phyloP scores from a whole-genome alignment of 805 yeast species.

The Kazachstania bromeliacearum region DNA sequence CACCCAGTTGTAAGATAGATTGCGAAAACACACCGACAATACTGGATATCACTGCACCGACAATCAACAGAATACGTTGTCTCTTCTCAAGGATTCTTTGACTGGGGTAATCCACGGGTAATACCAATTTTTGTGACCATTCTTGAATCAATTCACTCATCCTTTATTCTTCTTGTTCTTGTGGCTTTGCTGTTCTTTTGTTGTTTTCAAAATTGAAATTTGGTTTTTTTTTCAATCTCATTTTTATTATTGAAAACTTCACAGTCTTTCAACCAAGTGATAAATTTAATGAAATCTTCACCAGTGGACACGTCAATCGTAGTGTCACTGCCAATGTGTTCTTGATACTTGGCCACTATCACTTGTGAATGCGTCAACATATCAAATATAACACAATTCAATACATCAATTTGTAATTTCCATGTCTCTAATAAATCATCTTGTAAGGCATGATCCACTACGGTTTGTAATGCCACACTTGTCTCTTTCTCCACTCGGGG shows the following conservation, averaged over 20 bases:
- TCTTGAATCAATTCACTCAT: constrained; percentile 30
- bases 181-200: constrained; percentile 17
- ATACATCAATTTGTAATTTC: constrained; percentile 18
- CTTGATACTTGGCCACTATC: constrained; percentile 9
- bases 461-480: constrained; percentile 9
- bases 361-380: constrained; percentile 8
- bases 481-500: neutral
- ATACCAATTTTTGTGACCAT: constrained; percentile 18
- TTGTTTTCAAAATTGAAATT: neutral
- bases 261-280: constrained; percentile 19
- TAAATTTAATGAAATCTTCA: constrained; percentile 10
- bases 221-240: neutral
- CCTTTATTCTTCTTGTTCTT: constrained; percentile 2
- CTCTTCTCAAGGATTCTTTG: constrained; percentile 18
- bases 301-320: constrained; percentile 9
- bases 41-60: constrained; percentile 32
- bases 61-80: constrained; percentile 11
- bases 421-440: constrained; percentile 17
- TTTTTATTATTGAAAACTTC: constrained; percentile 4
- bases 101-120: constrained; percentile 29
- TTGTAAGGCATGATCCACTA: constrained; percentile 7
- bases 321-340: constrained; percentile 5
- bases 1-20: constrained; percentile 34
- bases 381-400: constrained; percentile 16
- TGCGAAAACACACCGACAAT: constrained; percentile 41